A percentile compares a stretch with the other conserved stretches of the same genome.
Conservation (phyloP, 2,329 filamentous ascomycete species). For the Aureobasidium pullulans region DNA sequence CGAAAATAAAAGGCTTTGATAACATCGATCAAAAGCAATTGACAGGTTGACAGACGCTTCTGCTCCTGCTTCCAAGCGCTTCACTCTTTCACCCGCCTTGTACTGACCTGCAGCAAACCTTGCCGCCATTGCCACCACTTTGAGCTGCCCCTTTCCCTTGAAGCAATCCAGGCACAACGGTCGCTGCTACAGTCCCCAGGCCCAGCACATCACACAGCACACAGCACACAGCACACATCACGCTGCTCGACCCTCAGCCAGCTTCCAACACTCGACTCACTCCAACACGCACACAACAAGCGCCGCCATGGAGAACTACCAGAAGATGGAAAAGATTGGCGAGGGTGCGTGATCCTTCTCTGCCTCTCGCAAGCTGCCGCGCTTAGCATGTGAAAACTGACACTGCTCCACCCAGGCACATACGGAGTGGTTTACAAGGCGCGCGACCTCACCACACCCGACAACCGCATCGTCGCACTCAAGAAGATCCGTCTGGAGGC, state of each 20-base stretch:
- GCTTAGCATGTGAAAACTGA: background rate
- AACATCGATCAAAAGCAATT: background rate
- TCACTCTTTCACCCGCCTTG: background rate
- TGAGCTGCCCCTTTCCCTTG: background rate
- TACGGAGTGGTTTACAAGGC: slow-evolving; percentile 96
- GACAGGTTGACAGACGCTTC: background rate
- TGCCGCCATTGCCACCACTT: background rate
- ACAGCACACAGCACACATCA: background rate
- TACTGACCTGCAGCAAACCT: background rate
- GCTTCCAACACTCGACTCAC: background rate
- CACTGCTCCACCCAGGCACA: slow-evolving; percentile 54
- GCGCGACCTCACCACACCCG: slow-evolving; percentile 70
- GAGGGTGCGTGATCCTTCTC: slow-evolving; percentile 57
- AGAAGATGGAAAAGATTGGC: slow-evolving; percentile 93
- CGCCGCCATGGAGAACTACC: slow-evolving; percentile 77
- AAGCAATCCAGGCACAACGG: background rate
- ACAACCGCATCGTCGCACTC: slow-evolving; percentile 74
- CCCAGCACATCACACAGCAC: background rate
- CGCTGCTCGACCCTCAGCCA: background rate
- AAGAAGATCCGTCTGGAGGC: slow-evolving; percentile 95
- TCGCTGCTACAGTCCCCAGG: background rate
- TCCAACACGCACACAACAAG: background rate
- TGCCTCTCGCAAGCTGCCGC: background rate
- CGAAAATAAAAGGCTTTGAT: background rate
- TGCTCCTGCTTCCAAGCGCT: background rate